A percentile compares a stretch with the other conserved stretches of the same genome.
Conservation (phyloP, 148 eudicot species). For the Rheum nobile region DNA sequence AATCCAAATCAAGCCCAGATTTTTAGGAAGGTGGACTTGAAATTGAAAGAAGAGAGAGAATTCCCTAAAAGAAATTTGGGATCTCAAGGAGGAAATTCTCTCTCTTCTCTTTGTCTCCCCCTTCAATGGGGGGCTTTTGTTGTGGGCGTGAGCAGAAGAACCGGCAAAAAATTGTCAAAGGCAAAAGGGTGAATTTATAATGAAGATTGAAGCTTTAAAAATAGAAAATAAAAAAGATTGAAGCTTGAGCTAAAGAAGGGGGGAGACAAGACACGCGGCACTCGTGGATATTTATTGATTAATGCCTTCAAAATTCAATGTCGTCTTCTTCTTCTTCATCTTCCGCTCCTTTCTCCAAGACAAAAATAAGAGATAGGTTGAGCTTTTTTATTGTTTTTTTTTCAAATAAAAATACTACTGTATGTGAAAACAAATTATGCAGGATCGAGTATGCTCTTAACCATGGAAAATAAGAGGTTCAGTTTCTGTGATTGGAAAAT, state of each 20-base stretch:
- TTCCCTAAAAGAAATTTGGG: not conserved
- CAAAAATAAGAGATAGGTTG: no score
- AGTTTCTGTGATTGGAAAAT: no score
- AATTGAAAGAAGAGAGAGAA: constrained; percentile 8
- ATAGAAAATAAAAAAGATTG: not conserved
- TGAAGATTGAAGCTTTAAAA: not conserved
- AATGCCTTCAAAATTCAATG: not conserved
- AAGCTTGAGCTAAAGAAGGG: not conserved
- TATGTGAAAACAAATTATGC: no score
- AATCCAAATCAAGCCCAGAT: not conserved
- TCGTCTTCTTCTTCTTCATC: not conserved
- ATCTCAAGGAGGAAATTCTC: constrained; percentile 2
- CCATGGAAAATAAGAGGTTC: no score
- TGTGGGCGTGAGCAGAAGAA: constrained; percentile 1
- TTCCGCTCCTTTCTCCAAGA: not conserved
- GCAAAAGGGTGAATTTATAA: not conserved
- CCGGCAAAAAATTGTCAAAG: not conserved
- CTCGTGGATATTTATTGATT: constrained; percentile 1
- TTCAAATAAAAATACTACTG: no score
- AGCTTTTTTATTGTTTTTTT: no score
- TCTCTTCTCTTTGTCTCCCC: not conserved
- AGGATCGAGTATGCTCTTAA: no score
- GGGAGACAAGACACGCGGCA: constrained; percentile 1
- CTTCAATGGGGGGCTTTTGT: not conserved
- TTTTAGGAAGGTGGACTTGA: not conserved